A percentile compares a stretch with the other conserved stretches of the same genome.
These are phyloP conservation scores for Handroanthus guayacan DNA, from an alignment of 257 asterid species.

Conservation along the genomic window DNA sequence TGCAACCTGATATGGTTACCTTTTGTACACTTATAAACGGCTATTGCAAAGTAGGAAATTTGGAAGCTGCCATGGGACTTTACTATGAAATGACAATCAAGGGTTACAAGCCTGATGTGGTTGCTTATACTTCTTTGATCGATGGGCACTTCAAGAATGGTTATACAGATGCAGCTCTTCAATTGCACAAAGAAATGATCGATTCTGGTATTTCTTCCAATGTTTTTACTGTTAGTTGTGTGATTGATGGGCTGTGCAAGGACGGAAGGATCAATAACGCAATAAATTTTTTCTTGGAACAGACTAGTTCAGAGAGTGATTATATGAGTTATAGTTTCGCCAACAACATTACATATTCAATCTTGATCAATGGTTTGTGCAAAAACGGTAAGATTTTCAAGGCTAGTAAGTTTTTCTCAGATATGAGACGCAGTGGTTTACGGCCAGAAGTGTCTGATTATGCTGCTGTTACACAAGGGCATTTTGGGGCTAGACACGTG, in stretches of 20 bases:
- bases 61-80: conserved; percentile 75
- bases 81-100: conserved; percentile 71
- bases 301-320: conserved; percentile 17
- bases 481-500: conserved; percentile 49
- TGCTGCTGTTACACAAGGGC: conserved; percentile 50
- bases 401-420: conserved; percentile 69
- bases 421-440: conserved; percentile 60
- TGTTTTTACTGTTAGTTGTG: conserved; percentile 54
- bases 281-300: conserved; percentile 56
- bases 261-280: conserved; percentile 72
- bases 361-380: conserved; percentile 62
- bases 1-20: conserved; percentile 60
- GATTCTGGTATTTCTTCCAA: conserved; percentile 60
- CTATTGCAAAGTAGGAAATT: conserved; percentile 60
- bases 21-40: conserved; percentile 74
- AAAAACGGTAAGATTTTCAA: conserved; percentile 58
- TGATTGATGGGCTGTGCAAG: conserved; percentile 66
- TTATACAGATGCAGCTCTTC: conserved; percentile 62
- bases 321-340: conserved; percentile 28
- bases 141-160: conserved; percentile 78
- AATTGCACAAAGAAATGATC: conserved; percentile 64
- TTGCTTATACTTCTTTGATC: conserved; percentile 68
- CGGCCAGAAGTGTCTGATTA: conserved; percentile 53
- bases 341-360: conserved; percentile 51
- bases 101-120: conserved; percentile 69